phyloP scores from a whole-genome alignment of 1,284 basidiomycete species.

The Ustilago crameri region DNA sequence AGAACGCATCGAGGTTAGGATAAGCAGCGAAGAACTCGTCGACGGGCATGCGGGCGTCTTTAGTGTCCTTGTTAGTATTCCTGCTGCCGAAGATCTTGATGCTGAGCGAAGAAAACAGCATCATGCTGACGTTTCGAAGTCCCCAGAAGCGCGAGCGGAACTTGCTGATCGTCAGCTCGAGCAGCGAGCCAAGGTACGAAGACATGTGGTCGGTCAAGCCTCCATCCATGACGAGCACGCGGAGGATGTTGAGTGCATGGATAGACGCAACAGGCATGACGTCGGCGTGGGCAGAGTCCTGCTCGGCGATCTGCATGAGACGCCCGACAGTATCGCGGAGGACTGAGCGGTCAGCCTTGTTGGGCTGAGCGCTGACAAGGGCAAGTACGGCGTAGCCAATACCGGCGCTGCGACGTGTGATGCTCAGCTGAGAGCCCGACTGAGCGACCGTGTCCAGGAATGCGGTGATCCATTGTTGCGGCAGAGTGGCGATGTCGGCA shows the following conservation, averaged over 20 bases:
- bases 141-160: conserved; percentile 68
- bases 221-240: conserved; percentile 63
- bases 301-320: conserved; percentile 39
- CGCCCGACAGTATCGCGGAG: conserved; percentile 34
- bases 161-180: conserved; percentile 63
- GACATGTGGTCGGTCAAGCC: conserved; percentile 48
- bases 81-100: conserved; percentile 61
- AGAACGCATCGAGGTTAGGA: conserved; percentile 39
- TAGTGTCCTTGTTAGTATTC: conserved; percentile 49
- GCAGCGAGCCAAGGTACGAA: conserved; percentile 57
- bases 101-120: conserved; percentile 66
- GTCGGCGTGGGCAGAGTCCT: conserved; percentile 20
- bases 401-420: conserved; percentile 68
- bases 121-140: conserved; percentile 68
- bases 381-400: conserved; percentile 68
- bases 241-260: conserved; percentile 68
- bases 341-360: conserved; percentile 28
- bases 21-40: conserved; percentile 54
- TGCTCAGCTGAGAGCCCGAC: conserved; percentile 58
- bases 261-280: conserved; percentile 46
- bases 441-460: conserved; percentile 52
- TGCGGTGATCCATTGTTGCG: conserved; percentile 63
- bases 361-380: conserved; percentile 60
- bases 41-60: conserved; percentile 40
- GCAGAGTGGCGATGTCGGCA: conserved; percentile 49